Base-by-base conservation (phyloP, 139 green algal species). In the Spirogloea muscicola region DNA sequence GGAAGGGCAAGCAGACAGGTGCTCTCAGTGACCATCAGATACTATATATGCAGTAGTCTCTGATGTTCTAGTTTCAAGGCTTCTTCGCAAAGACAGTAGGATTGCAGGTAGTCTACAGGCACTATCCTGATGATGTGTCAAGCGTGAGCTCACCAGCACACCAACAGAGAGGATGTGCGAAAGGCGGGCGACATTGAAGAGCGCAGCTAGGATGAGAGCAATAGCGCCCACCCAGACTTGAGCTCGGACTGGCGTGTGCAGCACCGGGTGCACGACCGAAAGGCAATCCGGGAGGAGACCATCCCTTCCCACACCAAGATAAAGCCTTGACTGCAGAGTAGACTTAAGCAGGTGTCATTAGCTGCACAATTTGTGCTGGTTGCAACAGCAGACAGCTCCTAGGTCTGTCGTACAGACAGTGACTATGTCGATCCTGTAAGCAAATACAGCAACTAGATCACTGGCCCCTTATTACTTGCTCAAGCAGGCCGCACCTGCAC, bases 161-260 rank as follows among this genome's bases (percentile, higher is more conserved):
- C 72, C 72, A 21, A 80, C 72, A 3, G 72, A 80, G 21, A 80
- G 72, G 13, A 80, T 65, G 44, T 74, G 72, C 31, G 72, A 80
- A 16, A 80, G 61, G 9, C 31, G 44, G 29, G n/a, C 21, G 29
- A 80, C 64, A 16, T 80, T 39, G 18, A 80, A 80, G 9, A 77
- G 3, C 3, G 34, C 36, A 4, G 72, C 72, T 42, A 80, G 41
- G 3, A 27, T 16, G 21, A 33, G 25, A 0, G 72, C 62, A 9
- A 80, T 51, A 27, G n/a, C 10, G 13, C 72, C 72, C 46, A 80
- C 72, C 34, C 60, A 73, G 16, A 70, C 34, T 49, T 80, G 72
- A 16, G 72, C 72, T 18, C 33, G 9, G n/a, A 80, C 34, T 27
- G 72, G 72, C 31, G 36, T 77, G 33, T 80, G 62, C 4, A 29